Evolutionary conservation across 208 protist genomes (phyloP).

Genomic region (Sergeia podlipaevii): DNA sequence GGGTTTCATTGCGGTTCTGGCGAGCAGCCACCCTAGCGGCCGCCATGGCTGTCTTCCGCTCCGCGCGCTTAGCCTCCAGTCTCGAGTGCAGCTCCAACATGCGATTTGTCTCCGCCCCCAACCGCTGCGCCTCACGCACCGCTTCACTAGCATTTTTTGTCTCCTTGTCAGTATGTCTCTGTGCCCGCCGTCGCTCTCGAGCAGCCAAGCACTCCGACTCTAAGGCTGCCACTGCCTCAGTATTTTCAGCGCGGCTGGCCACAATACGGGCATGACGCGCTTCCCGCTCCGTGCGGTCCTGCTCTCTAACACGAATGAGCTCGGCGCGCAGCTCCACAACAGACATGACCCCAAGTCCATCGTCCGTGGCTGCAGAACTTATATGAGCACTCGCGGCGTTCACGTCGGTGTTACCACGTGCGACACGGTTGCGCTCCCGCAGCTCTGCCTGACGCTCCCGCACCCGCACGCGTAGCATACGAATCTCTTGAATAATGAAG

Average conservation of each 20-base stretch:
- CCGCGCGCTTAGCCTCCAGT: conserved; percentile 37
- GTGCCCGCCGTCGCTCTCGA: conserved; percentile 27
- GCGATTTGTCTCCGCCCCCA: conserved; percentile 26
- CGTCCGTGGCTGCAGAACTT: not conserved
- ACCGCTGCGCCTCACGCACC: conserved; percentile 23
- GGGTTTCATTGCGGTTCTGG: conserved; percentile 45
- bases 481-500: conserved; percentile 59
- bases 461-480: conserved; percentile 45
- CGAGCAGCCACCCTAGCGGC: conserved; percentile 33
- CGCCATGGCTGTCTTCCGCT: conserved; percentile 18
- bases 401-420: not conserved
- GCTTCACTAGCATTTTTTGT: no score
- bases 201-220: conserved; percentile 22
- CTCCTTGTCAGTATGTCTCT: conserved; percentile 16
- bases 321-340: conserved; percentile 14
- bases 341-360: conserved; percentile 3
- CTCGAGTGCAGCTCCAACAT: conserved; percentile 50
- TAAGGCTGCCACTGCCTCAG: conserved; percentile 1
- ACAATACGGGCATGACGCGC: conserved; percentile 12
- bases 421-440: conserved; percentile 4
- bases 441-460: conserved; percentile 23
- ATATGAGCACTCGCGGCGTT: not conserved
- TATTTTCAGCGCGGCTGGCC: not conserved
- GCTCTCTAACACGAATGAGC: conserved; percentile 1
- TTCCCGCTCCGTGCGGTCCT: conserved; percentile 12